A percentile compares a stretch with the other conserved stretches of the same genome.
Evolutionary conservation across 2,329 filamentous ascomycete species (phyloP).

Genomic region (Colletotrichum phormii): DNA sequence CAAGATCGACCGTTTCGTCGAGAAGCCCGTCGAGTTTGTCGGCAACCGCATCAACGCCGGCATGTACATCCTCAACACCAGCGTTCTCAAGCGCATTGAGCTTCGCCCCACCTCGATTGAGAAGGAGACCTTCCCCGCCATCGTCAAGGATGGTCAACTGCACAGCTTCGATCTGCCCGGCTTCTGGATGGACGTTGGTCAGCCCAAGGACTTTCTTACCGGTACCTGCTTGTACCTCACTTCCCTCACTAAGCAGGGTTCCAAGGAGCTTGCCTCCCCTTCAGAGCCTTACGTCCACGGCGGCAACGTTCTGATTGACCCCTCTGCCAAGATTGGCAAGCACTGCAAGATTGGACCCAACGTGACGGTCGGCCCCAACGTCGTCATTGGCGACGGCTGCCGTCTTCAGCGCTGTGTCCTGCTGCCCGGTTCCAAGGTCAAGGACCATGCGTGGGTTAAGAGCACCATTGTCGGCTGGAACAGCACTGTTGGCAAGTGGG

Average conservation of each 20-base stretch:
- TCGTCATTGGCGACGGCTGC: constrained; percentile 93
- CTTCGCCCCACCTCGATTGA: constrained; percentile 97
- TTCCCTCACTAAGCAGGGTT: constrained; percentile 88
- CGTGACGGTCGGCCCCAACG: constrained; percentile 93
- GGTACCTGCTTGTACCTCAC: constrained; percentile 97
- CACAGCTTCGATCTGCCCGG: constrained; percentile 97
- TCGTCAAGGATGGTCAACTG: constrained; percentile 88
- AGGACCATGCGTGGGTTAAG: constrained; percentile 99
- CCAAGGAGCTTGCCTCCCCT: constrained; percentile 81
- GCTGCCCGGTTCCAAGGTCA: constrained; percentile 90
- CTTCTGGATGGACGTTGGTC: constrained; percentile 99
- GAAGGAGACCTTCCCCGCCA: constrained; percentile 97
- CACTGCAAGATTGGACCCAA: constrained; percentile 99
- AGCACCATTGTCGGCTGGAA: constrained; percentile 99
- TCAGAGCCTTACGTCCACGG: constrained; percentile 86
- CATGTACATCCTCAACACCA: constrained; percentile 97
- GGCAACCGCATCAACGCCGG: constrained; percentile 99
- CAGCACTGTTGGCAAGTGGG: constrained; percentile 95
- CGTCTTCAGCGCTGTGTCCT: constrained; percentile 93
- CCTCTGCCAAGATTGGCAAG: constrained; percentile 94
- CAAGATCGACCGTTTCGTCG: constrained; percentile 97
- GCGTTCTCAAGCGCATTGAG: constrained; percentile 90
- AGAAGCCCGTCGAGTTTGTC: constrained; percentile 99
- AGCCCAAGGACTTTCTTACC: constrained; percentile 97
- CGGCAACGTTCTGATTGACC: constrained; percentile 95